phyloP scores from a whole-genome alignment of 2,329 filamentous ascomycete species.

The Claviceps arundinis region DNA sequence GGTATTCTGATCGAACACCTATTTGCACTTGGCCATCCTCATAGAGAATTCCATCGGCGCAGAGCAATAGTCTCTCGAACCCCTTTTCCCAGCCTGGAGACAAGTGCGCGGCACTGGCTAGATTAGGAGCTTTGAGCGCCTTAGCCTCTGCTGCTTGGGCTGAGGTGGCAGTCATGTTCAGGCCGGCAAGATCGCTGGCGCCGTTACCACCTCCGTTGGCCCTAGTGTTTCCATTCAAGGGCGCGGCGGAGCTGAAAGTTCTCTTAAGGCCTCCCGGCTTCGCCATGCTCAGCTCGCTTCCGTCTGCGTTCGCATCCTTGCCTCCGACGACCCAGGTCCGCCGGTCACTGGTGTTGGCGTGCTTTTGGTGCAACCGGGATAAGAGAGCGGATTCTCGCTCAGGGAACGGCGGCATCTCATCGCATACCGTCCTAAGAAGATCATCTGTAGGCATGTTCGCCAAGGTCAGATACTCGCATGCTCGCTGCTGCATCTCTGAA shows the following conservation, averaged over 20 bases:
- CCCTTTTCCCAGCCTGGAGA: conserved; percentile 91
- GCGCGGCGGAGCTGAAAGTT: conserved; percentile 56
- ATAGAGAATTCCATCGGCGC: conserved; percentile 76
- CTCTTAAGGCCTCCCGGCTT: conserved; percentile 76
- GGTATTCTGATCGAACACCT: conserved; percentile 84
- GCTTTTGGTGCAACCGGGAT: conserved; percentile 87
- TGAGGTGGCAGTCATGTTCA: conserved; percentile 60
- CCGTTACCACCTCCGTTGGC: conserved; percentile 32
- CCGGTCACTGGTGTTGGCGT: conserved; percentile 84
- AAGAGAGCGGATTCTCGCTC: conserved; percentile 85
- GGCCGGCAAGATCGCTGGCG: conserved; percentile 58
- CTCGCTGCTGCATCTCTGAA: conserved; percentile 88
- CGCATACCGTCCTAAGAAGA: conserved; percentile 81
- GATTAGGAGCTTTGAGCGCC: conserved; percentile 57
- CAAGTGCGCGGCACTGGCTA: conserved; percentile 83
- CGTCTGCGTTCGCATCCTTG: conserved; percentile 80
- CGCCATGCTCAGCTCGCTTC: conserved; percentile 64
- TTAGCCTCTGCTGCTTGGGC: conserved; percentile 40
- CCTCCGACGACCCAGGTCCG: conserved; percentile 96
- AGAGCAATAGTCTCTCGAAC: conserved; percentile 69
- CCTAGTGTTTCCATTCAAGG: conserved; percentile 29
- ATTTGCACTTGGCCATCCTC: conserved; percentile 92
- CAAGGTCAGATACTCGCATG: conserved; percentile 85
- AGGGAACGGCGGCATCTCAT: conserved; percentile 98
- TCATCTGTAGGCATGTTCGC: conserved; percentile 82